These are phyloP conservation scores for Gypsophila paniculata DNA, from an alignment of 179 eudicot genomes.

Conservation along the genomic window DNA sequence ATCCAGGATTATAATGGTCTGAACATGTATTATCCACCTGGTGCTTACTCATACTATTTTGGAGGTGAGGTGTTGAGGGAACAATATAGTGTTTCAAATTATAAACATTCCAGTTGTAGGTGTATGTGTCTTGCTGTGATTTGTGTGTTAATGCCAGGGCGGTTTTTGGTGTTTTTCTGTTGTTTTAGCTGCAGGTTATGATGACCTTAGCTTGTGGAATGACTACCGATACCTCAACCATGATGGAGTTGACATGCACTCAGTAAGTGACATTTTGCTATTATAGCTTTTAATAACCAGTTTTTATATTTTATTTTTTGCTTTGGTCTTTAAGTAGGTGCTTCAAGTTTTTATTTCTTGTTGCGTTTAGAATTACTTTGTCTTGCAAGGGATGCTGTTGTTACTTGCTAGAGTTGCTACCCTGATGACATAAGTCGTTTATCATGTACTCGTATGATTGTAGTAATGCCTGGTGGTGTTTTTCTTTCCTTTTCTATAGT, in stretches of 20 bases:
- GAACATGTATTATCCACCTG: conserved; percentile 46
- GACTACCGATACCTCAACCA: conserved; percentile 63
- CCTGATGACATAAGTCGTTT: too few relatives aligned
- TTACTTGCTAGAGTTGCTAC: neutral
- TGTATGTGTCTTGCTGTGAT: neutral
- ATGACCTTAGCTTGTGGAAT: conserved; percentile 56
- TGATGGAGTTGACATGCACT: conserved; percentile 61
- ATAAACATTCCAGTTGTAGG: neutral
- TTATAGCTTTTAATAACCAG: neutral
- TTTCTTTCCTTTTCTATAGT: neutral
- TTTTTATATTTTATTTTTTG: neutral
- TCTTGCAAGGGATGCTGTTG: neutral
- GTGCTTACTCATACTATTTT: conserved; percentile 56
- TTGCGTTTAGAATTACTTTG: neutral
- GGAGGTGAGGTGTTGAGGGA: conserved; percentile 33
- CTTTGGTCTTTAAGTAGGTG: neutral
- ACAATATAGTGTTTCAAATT: neutral
- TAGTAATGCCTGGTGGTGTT: neutral
- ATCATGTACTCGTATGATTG: too few relatives aligned
- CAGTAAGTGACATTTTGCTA: conserved; percentile 36
- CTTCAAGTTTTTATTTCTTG: neutral
- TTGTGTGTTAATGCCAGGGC: neutral
- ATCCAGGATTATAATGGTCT: conserved; percentile 52
- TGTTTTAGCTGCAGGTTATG: conserved; percentile 45
- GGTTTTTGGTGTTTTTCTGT: neutral